Evolutionary conservation across 164 flowering plant genomes (phyloP).

Genomic region (Euptelea pleiosperma): DNA sequence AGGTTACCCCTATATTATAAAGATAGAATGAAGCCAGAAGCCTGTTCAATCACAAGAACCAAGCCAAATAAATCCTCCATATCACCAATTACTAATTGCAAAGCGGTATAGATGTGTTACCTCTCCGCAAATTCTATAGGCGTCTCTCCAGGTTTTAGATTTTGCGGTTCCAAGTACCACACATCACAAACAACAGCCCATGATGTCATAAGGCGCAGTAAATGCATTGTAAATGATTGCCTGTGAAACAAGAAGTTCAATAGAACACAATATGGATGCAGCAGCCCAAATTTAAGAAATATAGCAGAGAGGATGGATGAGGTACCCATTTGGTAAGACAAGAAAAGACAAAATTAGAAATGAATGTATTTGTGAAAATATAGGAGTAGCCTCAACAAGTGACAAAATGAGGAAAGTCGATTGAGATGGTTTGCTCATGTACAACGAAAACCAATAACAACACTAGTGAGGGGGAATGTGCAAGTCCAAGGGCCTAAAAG

Average conservation of each 20-base stretch:
- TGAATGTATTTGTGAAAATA: too few relatives aligned
- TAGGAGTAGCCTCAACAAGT: too few relatives aligned
- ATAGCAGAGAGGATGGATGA: too few relatives aligned
- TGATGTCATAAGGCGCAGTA: slow-evolving; percentile 95
- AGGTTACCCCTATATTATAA: not conserved
- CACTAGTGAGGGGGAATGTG: too few relatives aligned
- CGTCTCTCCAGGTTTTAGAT: slow-evolving; percentile 78
- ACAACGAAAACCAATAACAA: too few relatives aligned
- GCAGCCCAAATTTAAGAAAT: not conserved
- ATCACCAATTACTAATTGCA: not conserved
- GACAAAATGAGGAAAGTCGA: too few relatives aligned
- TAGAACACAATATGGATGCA: not conserved
- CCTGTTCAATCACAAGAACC: not conserved
- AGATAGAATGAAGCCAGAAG: not conserved
- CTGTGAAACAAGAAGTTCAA: slow-evolving; percentile 34
- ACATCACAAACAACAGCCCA: slow-evolving; percentile 99
- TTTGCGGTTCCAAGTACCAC: slow-evolving; percentile 98
- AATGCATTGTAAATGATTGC: slow-evolving; percentile 91
- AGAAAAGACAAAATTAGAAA: too few relatives aligned
- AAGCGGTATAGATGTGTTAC: slow-evolving; percentile 24
- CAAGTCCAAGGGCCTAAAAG: too few relatives aligned
- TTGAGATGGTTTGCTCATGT: too few relatives aligned
- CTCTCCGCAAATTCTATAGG: slow-evolving; percentile 94
- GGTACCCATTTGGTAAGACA: too few relatives aligned
- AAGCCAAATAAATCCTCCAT: not conserved